phyloP scores from a whole-genome alignment of 1,139 yeast species.

The Taphrina communis region DNA sequence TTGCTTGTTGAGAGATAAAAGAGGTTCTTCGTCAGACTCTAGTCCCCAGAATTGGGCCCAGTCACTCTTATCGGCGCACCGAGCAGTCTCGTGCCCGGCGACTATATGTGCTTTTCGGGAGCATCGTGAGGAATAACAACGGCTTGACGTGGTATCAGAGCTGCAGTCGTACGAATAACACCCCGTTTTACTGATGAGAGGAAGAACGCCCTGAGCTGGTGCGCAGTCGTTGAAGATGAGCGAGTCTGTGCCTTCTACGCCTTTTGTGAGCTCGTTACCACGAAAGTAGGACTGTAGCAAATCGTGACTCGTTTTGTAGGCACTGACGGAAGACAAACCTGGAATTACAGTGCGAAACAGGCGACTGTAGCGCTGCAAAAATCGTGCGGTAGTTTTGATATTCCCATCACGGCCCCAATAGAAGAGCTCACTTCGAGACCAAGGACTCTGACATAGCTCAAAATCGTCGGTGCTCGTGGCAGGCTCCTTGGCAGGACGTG shows the following conservation, averaged over 20 bases:
- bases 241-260: constrained; percentile 23
- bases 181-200: constrained; percentile 54
- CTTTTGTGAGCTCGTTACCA: constrained; percentile 58
- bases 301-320: constrained; percentile 63
- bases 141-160: constrained; percentile 46
- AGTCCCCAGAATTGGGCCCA: constrained; percentile 55
- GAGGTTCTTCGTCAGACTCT: constrained; percentile 57
- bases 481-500: background rate
- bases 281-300: constrained; percentile 58
- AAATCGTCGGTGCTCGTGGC: constrained; percentile 47
- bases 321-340: constrained; percentile 61
- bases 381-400: constrained; percentile 56
- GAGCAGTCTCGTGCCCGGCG: background rate
- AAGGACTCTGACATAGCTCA: constrained; percentile 59
- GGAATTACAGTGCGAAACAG: constrained; percentile 61
- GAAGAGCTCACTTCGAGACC: constrained; percentile 60
- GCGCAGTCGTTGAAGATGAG: constrained; percentile 47
- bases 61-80: constrained; percentile 11
- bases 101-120: constrained; percentile 42
- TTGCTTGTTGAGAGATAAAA: constrained; percentile 57
- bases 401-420: constrained; percentile 54
- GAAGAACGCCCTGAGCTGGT: constrained; percentile 57
- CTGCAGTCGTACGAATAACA: constrained; percentile 54
- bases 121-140: constrained; percentile 51
- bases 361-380: constrained; percentile 60